Base-by-base conservation (phyloP, 2,329 filamentous ascomycete species). In the Aspergillus fumigatiaffinis region DNA sequence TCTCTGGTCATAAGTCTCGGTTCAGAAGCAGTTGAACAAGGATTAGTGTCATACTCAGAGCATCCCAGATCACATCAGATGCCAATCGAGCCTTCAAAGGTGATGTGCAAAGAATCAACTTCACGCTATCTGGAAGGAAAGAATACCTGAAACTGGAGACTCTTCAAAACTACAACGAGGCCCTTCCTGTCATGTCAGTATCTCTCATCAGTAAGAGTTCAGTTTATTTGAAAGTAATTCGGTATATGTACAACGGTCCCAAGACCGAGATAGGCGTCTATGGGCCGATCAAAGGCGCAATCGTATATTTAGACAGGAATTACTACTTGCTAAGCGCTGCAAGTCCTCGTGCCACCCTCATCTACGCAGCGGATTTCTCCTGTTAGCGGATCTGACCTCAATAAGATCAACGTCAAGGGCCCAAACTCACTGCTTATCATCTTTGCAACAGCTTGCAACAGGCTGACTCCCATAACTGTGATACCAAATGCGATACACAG, bases 401-500 rank as follows among this genome's bases (percentile, higher is more conserved):
- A 29, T 20, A 28, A 32, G 25, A 26, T 50, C 14, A 26, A n/a
- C 25, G 7, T 48, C 38, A 4, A 44, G n/a, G 47, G 41, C 14
- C 14, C 42, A 21, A n/a, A 66, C 74, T 56, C 71, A 78, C 76
- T 74, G 50, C 61, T 70, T 28, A 80, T 75, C 54, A 93, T 87
- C 76, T 93, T 92, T 14, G 79, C 77, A 55, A 89, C 77, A 1
- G 89, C 87, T 76, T 91, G 87, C 49, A 92, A 70, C 61, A 95
- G 75, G 69, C 88, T 92, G 48, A 96, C 92, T 12, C 79, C 81
- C 88, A 97, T 91, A 56, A 96, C 92, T 3, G 81, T 77, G 54
- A 83, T 80, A 4, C 92, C 93, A 80, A 97, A 97, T 12, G 75
- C 85, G 58, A 93, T 90, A 60, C 85, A 86, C n/a, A 85, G 80